These are phyloP conservation scores for Polyplosphaeria fusca DNA, from an alignment of 495 filamentous ascomycete species.

Conservation along the genomic window DNA sequence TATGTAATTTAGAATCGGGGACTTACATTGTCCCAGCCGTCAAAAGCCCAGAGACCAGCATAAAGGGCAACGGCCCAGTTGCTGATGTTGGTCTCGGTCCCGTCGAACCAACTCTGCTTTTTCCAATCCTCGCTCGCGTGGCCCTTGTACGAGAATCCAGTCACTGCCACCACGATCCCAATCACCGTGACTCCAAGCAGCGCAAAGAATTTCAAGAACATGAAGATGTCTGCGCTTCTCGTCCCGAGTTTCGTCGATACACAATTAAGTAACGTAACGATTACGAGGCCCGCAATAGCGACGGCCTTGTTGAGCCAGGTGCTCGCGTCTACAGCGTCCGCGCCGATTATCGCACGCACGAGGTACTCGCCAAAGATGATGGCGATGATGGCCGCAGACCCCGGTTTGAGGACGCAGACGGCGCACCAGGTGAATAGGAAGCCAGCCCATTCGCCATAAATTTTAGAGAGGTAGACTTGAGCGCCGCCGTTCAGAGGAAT, in stretches of 20 bases:
- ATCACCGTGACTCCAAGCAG: constrained; percentile 82
- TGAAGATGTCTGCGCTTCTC: constrained; percentile 79
- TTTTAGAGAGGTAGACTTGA: constrained; percentile 90
- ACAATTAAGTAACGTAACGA: constrained; percentile 83
- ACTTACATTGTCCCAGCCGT: constrained; percentile 97
- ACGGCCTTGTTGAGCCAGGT: constrained; percentile 90
- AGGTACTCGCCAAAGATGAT: constrained; percentile 98
- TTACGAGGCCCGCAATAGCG: constrained; percentile 68
- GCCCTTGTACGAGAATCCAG: constrained; percentile 74
- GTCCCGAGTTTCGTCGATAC: constrained; percentile 85
- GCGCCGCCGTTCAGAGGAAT: constrained; percentile 94
- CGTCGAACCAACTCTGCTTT: constrained; percentile 80
- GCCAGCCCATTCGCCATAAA: constrained; percentile 86
- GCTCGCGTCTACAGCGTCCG: constrained; percentile 70
- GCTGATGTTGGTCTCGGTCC: constrained; percentile 71
- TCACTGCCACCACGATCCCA: constrained; percentile 85
- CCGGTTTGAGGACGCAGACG: constrained; percentile 89
- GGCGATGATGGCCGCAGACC: constrained; percentile 86
- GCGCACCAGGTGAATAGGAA: constrained; percentile 97
- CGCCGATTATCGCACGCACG: constrained; percentile 77
- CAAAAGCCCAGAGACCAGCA: constrained; percentile 95
- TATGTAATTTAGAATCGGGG: background rate
- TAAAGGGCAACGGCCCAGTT: constrained; percentile 91
- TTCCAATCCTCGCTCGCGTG: constrained; percentile 84
- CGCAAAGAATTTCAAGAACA: constrained; percentile 95